A percentile compares a stretch with the other conserved stretches of the same genome.
Conservation (phyloP, 148 eudicot genomes). For the Nepenthes mirabilis region DNA sequence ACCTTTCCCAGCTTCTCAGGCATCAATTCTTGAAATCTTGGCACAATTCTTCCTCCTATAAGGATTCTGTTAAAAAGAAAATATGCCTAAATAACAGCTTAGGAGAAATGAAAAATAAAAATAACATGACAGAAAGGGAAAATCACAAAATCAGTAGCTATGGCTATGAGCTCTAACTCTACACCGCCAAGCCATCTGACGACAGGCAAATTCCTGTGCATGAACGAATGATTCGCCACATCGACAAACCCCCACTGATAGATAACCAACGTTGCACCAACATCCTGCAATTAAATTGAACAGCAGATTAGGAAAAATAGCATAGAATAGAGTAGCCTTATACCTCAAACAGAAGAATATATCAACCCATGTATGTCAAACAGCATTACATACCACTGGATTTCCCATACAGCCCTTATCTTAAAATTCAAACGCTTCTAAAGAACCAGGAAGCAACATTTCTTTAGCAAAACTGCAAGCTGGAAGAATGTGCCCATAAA, state of each 20-base stretch:
- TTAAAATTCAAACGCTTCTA: no score
- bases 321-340: neutral
- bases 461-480: no score
- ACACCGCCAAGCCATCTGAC: conserved; percentile 99
- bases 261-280: conserved; percentile 93
- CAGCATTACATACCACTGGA: no score
- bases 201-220: conserved; percentile 92
- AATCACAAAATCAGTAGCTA: conserved; percentile 67
- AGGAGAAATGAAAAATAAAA: neutral
- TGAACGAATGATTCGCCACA: conserved; percentile 88
- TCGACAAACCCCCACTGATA: conserved; percentile 99
- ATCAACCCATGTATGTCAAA: neutral
- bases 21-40: conserved; percentile 91
- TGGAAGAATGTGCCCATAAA: no score
- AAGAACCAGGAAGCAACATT: no score
- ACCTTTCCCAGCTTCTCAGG: conserved; percentile 84
- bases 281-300: conserved; percentile 48
- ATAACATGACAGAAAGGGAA: conserved; percentile 3
- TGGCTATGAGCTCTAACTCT: conserved; percentile 91
- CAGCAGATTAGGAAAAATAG: neutral
- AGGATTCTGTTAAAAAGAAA: conserved; percentile 3
- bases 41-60: conserved; percentile 94
- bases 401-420: no score
- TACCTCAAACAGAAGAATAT: neutral
- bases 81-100: conserved; percentile 1